Evolutionary conservation across 1,284 basidiomycete genomes (phyloP), one percentile per base, ranked within the genome.

Genomic region (Thecaphora thlaspeos): DNA sequence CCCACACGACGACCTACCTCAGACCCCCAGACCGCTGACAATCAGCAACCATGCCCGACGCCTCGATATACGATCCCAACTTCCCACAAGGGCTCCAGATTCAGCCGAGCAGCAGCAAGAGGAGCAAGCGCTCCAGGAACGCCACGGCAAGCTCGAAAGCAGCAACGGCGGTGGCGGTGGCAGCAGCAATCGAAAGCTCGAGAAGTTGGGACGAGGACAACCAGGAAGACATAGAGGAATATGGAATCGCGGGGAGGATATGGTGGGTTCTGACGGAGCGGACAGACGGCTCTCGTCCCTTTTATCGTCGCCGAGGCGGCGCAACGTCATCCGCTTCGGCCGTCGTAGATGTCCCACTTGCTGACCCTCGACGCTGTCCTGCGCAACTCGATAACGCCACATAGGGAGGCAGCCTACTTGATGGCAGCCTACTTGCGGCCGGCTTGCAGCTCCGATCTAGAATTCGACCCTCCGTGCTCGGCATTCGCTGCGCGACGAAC

Each of bases 181-280:
- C 19, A 12, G 19, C 19, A 21, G 4, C 41, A 43, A n/a, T 4
- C 10, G 26, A 26, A 18, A 10, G 41, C 17, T 22, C 24, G 11
- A 34, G 36, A 8, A 23, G 22, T 11, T 73, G 69, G 67, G 51
- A 58, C 3, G 47, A 58, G 43, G 75, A 77, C 39, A 68, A 57
- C 4, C 46, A 51, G 12, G 54, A 63, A 10, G 74, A 76, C 46
- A 77, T 77, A 43, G 55, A 61, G 12, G 24, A 45, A n/a, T 77
- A 52, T 21, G 75, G 75, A 7, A 77, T 77, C 14, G 75, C 75
- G 15, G 75, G 75, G 2, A 53, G 75, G 2, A 71, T 75, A 21
- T 77, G 75, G 68, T 61, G 40, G 30, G 60, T 48, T 10, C 43
- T n/a, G 26, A 11, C 26, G 11, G n/a, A n/a, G n/a, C n/a, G n/a